Percentiles rank a stretch among this genome's conserved stretches.
Conservation (phyloP, 2,329 filamentous ascomycete species). For the Clonostachys solani region DNA sequence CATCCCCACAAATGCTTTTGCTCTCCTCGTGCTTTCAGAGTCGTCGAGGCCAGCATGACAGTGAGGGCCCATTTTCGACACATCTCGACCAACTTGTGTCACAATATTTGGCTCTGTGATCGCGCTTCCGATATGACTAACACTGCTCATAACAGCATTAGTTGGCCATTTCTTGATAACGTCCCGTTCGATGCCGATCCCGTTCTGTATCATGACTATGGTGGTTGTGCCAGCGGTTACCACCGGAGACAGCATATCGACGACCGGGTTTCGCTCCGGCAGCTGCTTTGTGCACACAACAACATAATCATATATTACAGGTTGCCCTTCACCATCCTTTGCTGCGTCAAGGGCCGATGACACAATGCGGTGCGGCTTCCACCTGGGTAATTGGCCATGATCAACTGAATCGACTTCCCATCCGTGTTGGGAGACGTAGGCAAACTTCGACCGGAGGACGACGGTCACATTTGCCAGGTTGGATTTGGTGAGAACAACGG, state of each 20-base stretch:
- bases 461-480: slow-evolving; percentile 44
- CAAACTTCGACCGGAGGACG: slow-evolving; percentile 54
- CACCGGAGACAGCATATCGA: background rate
- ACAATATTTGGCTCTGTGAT: slow-evolving; percentile 1
- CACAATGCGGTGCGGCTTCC: slow-evolving; percentile 2
- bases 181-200: background rate
- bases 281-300: slow-evolving; percentile 1
- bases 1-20: slow-evolving; percentile 3
- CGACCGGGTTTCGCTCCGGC: background rate
- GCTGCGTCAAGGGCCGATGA: background rate
- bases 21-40: slow-evolving; percentile 2
- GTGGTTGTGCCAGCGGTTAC: background rate
- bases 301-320: background rate
- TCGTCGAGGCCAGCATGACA: slow-evolving; percentile 2
- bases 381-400: slow-evolving; percentile 1
- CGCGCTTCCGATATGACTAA: background rate
- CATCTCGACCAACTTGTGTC: background rate
- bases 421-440: slow-evolving; percentile 36
- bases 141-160: background rate
- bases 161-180: background rate
- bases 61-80: slow-evolving; percentile 3
- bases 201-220: slow-evolving; percentile 1
- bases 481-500: slow-evolving; percentile 46
- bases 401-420: slow-evolving; percentile 52
- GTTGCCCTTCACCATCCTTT: background rate